Conservation (phyloP, 768 basidiomycete genomes). For the Termitomyces eurrhizus region DNA sequence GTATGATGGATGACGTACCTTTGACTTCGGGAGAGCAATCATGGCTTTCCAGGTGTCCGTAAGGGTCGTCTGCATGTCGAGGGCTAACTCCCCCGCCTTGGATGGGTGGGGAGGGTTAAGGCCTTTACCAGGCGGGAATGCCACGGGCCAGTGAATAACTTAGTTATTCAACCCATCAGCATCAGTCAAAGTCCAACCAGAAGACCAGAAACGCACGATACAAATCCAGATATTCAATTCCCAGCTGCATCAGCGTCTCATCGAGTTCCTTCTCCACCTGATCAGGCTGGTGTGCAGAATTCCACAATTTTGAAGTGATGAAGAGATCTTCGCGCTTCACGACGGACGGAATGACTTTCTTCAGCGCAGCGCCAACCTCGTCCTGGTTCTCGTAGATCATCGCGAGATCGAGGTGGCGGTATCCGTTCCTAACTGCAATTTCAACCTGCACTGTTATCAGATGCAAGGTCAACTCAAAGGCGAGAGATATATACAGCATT, state of each 20-base stretch:
- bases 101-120: conserved; percentile 49
- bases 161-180: conserved; percentile 22
- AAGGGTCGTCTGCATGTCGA: conserved; percentile 58
- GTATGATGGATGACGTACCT: conserved; percentile 36
- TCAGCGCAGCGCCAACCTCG: conserved; percentile 70
- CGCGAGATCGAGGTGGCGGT: conserved; percentile 84
- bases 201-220: conserved; percentile 48
- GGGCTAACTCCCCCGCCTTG: conserved; percentile 40
- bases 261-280: conserved; percentile 73
- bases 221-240: conserved; percentile 74
- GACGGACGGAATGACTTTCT: conserved; percentile 72
- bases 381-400: conserved; percentile 78
- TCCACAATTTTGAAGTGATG: conserved; percentile 84
- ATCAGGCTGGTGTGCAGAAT: conserved; percentile 61
- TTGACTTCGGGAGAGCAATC: conserved; percentile 65
- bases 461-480: conserved; percentile 1
- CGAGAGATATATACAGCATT: conserved; percentile 45
- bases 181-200: neutral
- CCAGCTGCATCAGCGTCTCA: conserved; percentile 69
- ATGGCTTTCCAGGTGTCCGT: conserved; percentile 84
- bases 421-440: conserved; percentile 69
- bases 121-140: conserved; percentile 57
- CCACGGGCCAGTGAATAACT: conserved; percentile 81
- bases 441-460: conserved; percentile 49
- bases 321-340: conserved; percentile 80